Percentiles rank a stretch among this genome's conserved stretches.
Evolutionary conservation across 768 basidiomycete species (phyloP).

Genomic region (Mycena kentingensis): DNA sequence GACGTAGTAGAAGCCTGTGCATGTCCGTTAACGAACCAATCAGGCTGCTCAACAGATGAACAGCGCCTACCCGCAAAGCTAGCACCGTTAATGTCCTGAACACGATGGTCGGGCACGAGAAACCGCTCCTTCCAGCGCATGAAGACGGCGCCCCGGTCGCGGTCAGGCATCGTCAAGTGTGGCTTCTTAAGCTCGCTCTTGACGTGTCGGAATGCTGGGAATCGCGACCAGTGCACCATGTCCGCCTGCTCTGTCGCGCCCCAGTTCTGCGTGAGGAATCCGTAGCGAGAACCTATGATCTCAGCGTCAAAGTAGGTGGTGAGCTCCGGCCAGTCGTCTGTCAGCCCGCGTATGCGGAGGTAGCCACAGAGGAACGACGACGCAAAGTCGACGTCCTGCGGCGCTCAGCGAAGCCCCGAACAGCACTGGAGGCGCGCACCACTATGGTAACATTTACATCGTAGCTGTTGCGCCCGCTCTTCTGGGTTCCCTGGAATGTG

Average conservation of each 20-base stretch:
- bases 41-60: slow-evolving; percentile 7
- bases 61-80: slow-evolving; percentile 82
- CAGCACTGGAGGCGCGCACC: slow-evolving; percentile 54
- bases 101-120: slow-evolving; percentile 91
- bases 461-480: slow-evolving; percentile 91
- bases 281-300: slow-evolving; percentile 88
- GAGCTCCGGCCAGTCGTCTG: slow-evolving; percentile 92
- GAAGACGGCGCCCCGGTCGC: slow-evolving; percentile 82
- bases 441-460: slow-evolving; percentile 92
- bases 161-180: slow-evolving; percentile 73
- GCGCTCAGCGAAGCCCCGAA: slow-evolving; percentile 7
- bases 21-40: slow-evolving; percentile 8
- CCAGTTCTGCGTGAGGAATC: slow-evolving; percentile 89
- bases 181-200: slow-evolving; percentile 79
- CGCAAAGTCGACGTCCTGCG: slow-evolving; percentile 85
- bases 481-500: slow-evolving; percentile 88
- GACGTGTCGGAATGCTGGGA: slow-evolving; percentile 86
- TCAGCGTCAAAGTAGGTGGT: slow-evolving; percentile 98
- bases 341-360: slow-evolving; percentile 88
- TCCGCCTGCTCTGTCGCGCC: slow-evolving; percentile 91
- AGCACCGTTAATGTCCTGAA: slow-evolving; percentile 92
- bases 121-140: slow-evolving; percentile 98
- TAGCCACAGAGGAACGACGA: slow-evolving; percentile 89
- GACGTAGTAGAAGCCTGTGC: slow-evolving; percentile 90
- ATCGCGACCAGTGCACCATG: slow-evolving; percentile 91